Base-by-base conservation (phyloP, 1,284 basidiomycete genomes). In the Ustilago hordei region DNA sequence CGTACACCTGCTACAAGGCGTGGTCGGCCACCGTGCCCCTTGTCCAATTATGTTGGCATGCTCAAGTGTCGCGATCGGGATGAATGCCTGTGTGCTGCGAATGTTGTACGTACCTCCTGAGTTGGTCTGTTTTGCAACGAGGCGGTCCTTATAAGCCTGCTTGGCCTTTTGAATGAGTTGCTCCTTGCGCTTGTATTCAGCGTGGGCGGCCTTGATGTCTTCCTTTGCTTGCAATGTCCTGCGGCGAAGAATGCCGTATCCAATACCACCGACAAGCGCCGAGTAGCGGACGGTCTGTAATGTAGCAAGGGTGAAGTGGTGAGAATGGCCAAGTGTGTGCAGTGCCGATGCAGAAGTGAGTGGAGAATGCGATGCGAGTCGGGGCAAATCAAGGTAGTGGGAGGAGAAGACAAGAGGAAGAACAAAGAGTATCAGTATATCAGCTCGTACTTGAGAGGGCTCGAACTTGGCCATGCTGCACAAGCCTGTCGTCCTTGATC, bases 201-300 rank as follows among this genome's bases (percentile, higher is more conserved):
- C 68, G 53, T 91, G 89, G 83, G 93, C 91, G 81, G 93, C 89
- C 82, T 91, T 90, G 81, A 93, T 91, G 87, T 97, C 91, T 86
- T 93, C 91, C 78, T 91, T 89, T 80, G 91, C 90, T 88, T 97
- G 95, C 80, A 99, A 89, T 86, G 95, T 93, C 85, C 93, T 91
- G 86, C 92, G 92, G 89, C 98, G 96, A 82, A 91, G 90, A 87
- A 97, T 92, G 84, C 97, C 96, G 87, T 98, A 99, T 86, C 92
- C 88, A 82, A 98, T 90, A 86, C 96, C 96, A 64, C 91, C 90
- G 76, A 93, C 88, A 80, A 99, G 91, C 60, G 96, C 95, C 43
- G 95, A 92, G 88, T 98, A 99, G 84, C 96, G 94, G 84, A 93
- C 93, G 86, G 98, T 95, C 96, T 99, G 64, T 53, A 4, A 45